Base-by-base conservation (phyloP, 352 stramenopile species). In the Peronospora tabacina region DNA sequence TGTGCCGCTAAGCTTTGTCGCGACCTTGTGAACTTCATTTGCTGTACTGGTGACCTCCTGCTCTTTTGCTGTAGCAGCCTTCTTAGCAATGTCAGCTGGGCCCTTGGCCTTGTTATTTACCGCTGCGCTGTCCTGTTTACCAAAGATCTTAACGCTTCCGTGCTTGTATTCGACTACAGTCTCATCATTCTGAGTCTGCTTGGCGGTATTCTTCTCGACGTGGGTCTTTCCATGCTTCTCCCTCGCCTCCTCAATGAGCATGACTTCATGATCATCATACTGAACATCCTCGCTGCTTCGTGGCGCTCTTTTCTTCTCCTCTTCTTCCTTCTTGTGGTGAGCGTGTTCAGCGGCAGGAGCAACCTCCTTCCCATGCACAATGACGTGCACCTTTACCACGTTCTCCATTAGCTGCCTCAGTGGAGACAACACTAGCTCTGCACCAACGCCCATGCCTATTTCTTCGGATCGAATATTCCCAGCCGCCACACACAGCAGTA, bases 1-100 rank as follows among this genome's bases (percentile, higher is more conserved):
- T 1, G 61, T 67, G 35, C 49, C 64, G 34, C 69, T 72, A 7
- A 89, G 56, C 57, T 87, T 75, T 11, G 75, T 85, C 30, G 70
- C 62, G 9, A 87, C 54, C 44, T 82, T 62, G 32, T 66, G 80
- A 35, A 78, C 72, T 10, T 72, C 44, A 12, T 52, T 56, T 5
- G 56, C 49, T 30, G 52, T 59, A 35, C 22, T 61, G n/a, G 43
- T 64, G 48, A 70, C 52, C 10, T 72, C 40, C 32, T 57, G 30
- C 36, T 69, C 45, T 13, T 64, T 52, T 11, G 22, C 32, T 29
- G 40, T 22, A 15, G 38, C 26, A 19, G 10, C 33, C 13, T 56
- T 57, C 51, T 63, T 55, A n/a, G 11, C 22, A 16, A 58, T 49
- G 12, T 20, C 38, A 13, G 49, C 38, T 20, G 24, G 52, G 20